phyloP scores from a whole-genome alignment of 306 rosid genomes.

The Purshia tridentata region DNA sequence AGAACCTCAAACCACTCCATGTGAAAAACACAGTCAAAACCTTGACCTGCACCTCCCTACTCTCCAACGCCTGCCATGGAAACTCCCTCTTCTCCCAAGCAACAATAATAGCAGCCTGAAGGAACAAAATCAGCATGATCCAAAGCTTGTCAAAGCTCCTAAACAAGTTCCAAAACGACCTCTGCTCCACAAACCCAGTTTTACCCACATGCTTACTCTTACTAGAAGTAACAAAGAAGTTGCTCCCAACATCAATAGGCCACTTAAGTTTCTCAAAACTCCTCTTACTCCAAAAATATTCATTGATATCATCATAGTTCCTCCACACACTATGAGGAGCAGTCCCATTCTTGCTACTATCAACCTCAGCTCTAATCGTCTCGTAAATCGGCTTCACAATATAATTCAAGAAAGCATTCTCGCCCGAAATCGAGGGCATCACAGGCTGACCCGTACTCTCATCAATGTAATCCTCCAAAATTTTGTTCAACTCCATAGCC shows the following conservation, averaged over 20 bases:
- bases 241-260: constrained; percentile 81
- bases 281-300: constrained; percentile 86
- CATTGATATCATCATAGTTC: constrained; percentile 90
- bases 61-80: constrained; percentile 70
- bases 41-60: constrained; percentile 55
- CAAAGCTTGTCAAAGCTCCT: constrained; percentile 89
- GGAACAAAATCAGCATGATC: constrained; percentile 78
- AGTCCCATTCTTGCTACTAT: constrained; percentile 69
- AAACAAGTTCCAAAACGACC: constrained; percentile 87
- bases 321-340: constrained; percentile 89
- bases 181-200: constrained; percentile 96
- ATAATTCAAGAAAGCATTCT: constrained; percentile 62
- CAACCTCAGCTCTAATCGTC: constrained; percentile 74
- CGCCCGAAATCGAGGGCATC: constrained; percentile 71
- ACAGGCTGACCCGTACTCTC: constrained; percentile 88
- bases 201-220: constrained; percentile 74
- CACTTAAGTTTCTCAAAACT: constrained; percentile 89
- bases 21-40: constrained; percentile 74
- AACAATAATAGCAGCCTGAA: constrained; percentile 83
- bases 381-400: constrained; percentile 88
- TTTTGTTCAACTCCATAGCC: constrained; percentile 79
- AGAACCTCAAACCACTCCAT: constrained; percentile 78
- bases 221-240: constrained; percentile 58
- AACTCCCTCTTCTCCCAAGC: constrained; percentile 66
- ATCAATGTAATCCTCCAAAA: constrained; percentile 83